Conservation (phyloP, 2,329 filamentous ascomycete species). For the Calonectria ilicicola region DNA sequence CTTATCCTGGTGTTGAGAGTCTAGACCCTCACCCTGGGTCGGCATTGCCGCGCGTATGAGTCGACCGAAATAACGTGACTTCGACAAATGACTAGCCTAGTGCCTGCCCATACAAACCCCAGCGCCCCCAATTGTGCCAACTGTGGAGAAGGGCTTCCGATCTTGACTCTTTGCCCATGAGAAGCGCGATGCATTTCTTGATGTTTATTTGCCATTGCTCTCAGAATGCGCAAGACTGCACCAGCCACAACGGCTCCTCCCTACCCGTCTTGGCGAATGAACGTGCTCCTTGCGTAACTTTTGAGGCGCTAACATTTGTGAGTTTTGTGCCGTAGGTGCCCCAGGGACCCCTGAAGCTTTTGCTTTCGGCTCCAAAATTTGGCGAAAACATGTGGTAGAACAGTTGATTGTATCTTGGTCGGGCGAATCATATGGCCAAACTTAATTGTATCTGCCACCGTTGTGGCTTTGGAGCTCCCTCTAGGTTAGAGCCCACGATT, state of each 20-base stretch:
- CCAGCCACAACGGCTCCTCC: too few species aligned
- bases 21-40: not conserved
- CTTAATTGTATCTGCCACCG: too few species aligned
- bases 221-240: too few species aligned
- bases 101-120: not conserved
- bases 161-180: not conserved
- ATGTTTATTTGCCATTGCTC: not conserved
- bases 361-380: not conserved
- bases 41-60: not conserved
- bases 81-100: not conserved
- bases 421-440: too few species aligned
- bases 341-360: not conserved
- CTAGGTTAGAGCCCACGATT: too few species aligned
- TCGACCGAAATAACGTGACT: not conserved
- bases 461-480: too few species aligned
- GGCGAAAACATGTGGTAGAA: too few species aligned
- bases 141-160: not conserved
- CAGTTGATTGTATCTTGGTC: too few species aligned
- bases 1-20: not conserved
- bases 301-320: not conserved
- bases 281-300: not conserved
- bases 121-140: not conserved
- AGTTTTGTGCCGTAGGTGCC: not conserved
- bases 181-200: not conserved
- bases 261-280: not conserved